A percentile compares a stretch with the other conserved stretches of the same genome.
These are phyloP conservation scores for Hondaea fermentalgiana DNA, from an alignment of 108 stramenopile genomes.

Conservation along the genomic window DNA sequence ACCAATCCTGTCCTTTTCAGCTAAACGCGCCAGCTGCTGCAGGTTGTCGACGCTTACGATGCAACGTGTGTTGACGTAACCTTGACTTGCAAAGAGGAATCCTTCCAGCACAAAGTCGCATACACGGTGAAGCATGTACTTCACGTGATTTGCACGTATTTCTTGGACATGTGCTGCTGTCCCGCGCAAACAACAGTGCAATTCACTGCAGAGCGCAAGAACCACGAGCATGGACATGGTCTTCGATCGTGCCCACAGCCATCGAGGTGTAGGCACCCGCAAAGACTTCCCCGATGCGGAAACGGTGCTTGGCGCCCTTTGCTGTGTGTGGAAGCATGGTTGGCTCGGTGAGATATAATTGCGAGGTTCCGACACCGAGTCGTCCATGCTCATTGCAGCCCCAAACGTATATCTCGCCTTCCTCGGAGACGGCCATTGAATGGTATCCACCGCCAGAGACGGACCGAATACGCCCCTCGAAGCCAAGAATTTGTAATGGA, in stretches of 20 bases:
- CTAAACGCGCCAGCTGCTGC: too few relatives aligned
- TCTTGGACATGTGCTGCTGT: too few relatives aligned
- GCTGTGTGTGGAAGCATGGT: not conserved
- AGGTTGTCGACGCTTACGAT: too few relatives aligned
- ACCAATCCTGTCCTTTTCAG: too few relatives aligned
- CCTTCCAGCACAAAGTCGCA: too few relatives aligned
- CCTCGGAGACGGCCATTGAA: not conserved
- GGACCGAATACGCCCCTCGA: not conserved
- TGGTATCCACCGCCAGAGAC: conserved; percentile 1
- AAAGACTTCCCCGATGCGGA: not conserved
- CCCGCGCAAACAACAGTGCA: not conserved
- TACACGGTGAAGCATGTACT: too few relatives aligned
- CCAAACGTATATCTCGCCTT: not conserved
- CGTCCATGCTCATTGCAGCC: conserved; percentile 6
- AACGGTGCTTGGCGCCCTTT: not conserved
- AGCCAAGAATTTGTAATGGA: not conserved
- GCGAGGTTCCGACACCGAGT: not conserved
- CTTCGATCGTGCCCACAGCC: not conserved
- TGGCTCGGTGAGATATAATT: not conserved
- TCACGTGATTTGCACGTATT: too few relatives aligned
- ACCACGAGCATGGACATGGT: not conserved
- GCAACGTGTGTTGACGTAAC: too few relatives aligned
- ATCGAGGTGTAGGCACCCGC: not conserved
- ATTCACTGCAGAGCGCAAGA: not conserved
- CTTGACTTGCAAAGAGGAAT: too few relatives aligned